Percentiles rank a stretch among this genome's conserved stretches.
phyloP scores from a whole-genome alignment of 179 eudicot species.

The Carnegiea gigantea region DNA sequence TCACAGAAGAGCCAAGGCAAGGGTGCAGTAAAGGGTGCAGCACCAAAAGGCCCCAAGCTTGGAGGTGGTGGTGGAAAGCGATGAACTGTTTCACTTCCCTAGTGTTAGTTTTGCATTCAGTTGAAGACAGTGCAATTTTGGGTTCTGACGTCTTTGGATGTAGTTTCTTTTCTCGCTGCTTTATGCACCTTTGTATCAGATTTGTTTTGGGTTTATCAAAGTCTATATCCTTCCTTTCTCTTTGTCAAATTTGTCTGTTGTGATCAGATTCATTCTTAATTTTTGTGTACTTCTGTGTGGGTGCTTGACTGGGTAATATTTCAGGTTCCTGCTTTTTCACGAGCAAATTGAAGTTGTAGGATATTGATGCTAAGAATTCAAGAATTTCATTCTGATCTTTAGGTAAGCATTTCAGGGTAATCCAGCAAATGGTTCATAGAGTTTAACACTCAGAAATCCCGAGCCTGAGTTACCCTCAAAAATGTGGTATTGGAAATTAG shows the following conservation, averaged over 20 bases:
- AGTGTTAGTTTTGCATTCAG: constrained; percentile 21
- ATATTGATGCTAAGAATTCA: no score
- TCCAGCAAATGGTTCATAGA: no score
- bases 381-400: no score
- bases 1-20: constrained; percentile 31
- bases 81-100: constrained; percentile 17
- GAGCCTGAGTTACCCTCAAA: no score
- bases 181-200: constrained; percentile 24
- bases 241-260: constrained; percentile 21
- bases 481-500: no score
- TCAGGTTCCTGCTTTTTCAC: no score
- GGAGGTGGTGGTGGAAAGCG: constrained; percentile 45
- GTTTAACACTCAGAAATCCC: no score
- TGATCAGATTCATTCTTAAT: neutral
- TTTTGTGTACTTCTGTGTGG: neutral
- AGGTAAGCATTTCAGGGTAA: no score
- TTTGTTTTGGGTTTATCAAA: constrained; percentile 20
- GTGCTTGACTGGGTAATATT: neutral
- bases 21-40: constrained; percentile 41
- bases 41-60: constrained; percentile 36
- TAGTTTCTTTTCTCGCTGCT: constrained; percentile 18
- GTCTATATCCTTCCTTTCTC: constrained; percentile 20
- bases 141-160: constrained; percentile 23
- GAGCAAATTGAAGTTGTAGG: no score
- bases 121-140: constrained; percentile 29